Evolutionary conservation across 2,329 filamentous ascomycete genomes (phyloP).

Genomic region (Apiospora rasikravindrae): DNA sequence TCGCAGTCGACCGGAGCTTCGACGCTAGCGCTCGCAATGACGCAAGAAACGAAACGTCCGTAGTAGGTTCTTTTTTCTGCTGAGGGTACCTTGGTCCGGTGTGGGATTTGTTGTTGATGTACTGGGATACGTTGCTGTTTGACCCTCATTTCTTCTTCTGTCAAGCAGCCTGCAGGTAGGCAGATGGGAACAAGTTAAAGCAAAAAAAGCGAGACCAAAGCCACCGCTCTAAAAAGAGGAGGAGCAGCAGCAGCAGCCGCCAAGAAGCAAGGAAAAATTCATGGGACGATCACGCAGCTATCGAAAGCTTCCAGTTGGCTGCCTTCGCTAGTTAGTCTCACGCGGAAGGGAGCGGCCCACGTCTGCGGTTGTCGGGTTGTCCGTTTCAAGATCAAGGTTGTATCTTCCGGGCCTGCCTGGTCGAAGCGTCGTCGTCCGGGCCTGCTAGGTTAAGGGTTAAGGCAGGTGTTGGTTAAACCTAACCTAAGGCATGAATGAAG

Average conservation of each 20-base stretch:
- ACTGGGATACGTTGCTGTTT: not conserved
- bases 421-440: not conserved
- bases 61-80: not conserved
- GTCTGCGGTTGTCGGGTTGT: constrained; percentile 14
- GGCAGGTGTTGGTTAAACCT: not conserved
- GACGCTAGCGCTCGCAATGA: constrained; percentile 7
- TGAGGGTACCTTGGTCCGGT: not conserved
- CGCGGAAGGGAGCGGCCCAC: constrained; percentile 11
- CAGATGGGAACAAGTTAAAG: not conserved
- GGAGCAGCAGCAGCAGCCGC: too few species aligned
- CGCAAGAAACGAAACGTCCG: constrained; percentile 16
- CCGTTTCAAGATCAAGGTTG: constrained; percentile 15
- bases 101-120: not conserved
- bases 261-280: constrained; percentile 4
- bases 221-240: constrained; percentile 11
- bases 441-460: constrained; percentile 8
- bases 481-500: constrained; percentile 11
- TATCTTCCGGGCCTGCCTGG: constrained; percentile 1
- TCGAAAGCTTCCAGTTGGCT: constrained; percentile 15
- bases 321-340: constrained; percentile 14
- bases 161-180: not conserved
- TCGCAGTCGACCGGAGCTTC: not conserved
- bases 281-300: constrained; percentile 14
- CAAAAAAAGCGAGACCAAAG: not conserved
- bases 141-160: not conserved